These are phyloP conservation scores for Monosporascus cannonballus DNA, from an alignment of 2,329 filamentous ascomycete genomes.

Conservation along the genomic window DNA sequence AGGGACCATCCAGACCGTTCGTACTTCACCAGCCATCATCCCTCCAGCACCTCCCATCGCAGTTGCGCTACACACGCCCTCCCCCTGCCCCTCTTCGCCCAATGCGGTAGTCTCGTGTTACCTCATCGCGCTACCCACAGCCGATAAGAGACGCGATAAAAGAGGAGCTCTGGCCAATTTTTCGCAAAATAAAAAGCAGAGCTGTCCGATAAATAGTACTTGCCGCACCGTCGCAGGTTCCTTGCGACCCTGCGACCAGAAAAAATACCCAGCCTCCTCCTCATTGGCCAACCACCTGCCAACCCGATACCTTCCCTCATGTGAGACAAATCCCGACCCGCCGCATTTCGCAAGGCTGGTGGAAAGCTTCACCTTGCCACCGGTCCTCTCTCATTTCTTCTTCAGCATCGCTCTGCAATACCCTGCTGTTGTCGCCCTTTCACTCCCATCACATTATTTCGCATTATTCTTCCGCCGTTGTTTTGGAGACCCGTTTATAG, in stretches of 20 bases:
- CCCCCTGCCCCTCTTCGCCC: neutral
- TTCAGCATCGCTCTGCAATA: too few species aligned
- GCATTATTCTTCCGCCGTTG: too few species aligned
- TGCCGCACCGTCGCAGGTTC: conserved; percentile 5
- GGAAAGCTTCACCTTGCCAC: neutral
- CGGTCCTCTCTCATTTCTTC: too few species aligned
- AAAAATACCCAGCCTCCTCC: conserved; percentile 9
- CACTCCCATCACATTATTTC: too few species aligned
- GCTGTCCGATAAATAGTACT: conserved; percentile 10
- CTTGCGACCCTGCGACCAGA: conserved; percentile 12
- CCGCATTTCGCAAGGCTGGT: conserved; percentile 18
- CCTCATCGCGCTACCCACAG: neutral
- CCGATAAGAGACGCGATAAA: neutral
- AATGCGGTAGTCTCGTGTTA: neutral
- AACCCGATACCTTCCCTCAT: neutral
- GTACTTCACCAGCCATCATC: too few species aligned
- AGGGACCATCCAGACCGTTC: too few species aligned
- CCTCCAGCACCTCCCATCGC: too few species aligned
- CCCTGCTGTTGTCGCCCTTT: too few species aligned
- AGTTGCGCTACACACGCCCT: neutral
- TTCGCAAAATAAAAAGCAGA: conserved; percentile 3
- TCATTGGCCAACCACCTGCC: conserved; percentile 10
- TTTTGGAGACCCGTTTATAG: too few species aligned
- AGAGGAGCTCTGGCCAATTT: neutral
- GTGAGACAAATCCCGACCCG: conserved; percentile 3